Conservation (phyloP, 371 early-diverging fungal species). For the Mucor indicus region DNA sequence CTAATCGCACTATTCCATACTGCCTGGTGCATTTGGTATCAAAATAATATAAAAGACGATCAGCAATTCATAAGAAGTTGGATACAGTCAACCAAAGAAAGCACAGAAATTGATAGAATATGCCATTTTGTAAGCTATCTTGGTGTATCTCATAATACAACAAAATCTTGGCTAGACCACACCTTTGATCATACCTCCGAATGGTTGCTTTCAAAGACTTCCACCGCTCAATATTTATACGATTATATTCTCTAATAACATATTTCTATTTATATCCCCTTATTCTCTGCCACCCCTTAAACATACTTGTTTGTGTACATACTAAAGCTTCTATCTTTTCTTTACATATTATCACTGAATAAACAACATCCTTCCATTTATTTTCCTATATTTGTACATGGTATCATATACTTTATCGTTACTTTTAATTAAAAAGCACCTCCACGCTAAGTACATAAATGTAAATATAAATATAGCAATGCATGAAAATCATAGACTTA, state of each 20-base stretch:
- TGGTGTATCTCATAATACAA: slow-evolving; percentile 9
- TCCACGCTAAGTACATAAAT: slow-evolving; percentile 15
- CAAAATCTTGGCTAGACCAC: slow-evolving; percentile 10
- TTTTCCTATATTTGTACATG: too few species aligned
- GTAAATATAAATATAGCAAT: neutral
- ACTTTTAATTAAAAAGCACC: slow-evolving; percentile 10
- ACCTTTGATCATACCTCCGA: slow-evolving; percentile 16
- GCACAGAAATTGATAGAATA: slow-evolving; percentile 9
- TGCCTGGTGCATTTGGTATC: slow-evolving; percentile 1
- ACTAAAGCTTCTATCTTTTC: neutral
- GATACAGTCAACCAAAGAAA: slow-evolving; percentile 4
- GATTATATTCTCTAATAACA: slow-evolving; percentile 9
- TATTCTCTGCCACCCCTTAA: neutral
- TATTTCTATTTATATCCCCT: too few species aligned
- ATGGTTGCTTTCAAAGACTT: slow-evolving; percentile 12
- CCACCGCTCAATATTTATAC: neutral
- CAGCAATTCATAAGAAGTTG: neutral
- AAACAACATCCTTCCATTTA: too few species aligned
- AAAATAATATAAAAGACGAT: slow-evolving; percentile 1
- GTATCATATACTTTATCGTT: neutral
- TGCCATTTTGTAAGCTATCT: slow-evolving; percentile 8
- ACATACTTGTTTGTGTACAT: too few species aligned
- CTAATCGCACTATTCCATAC: slow-evolving; percentile 8
- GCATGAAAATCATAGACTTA: slow-evolving; percentile 19
- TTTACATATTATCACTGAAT: neutral